Percentiles rank a stretch among this genome's conserved stretches.
phyloP scores from a whole-genome alignment of 331 rosid genomes.

The Telfairia occidentalis region DNA sequence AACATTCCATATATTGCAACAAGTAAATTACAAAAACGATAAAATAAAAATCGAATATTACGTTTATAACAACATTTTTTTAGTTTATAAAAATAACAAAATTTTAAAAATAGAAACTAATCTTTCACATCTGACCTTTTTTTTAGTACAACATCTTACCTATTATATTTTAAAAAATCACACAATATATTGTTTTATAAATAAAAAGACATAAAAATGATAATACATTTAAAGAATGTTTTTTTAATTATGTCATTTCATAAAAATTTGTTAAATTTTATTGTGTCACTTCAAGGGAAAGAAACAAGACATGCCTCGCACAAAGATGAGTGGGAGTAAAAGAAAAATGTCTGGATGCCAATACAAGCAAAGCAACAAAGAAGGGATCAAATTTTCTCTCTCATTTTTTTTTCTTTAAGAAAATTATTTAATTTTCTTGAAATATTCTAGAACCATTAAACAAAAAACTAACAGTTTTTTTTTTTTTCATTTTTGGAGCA shows the following conservation, averaged over 20 bases:
- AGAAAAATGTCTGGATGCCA: not conserved
- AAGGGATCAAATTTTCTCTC: not conserved
- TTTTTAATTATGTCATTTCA: not conserved
- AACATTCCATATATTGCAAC: not conserved
- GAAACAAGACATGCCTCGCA: not conserved
- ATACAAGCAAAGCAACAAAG: not conserved
- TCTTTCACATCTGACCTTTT: no score
- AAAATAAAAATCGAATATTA: not conserved
- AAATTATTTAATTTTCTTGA: not conserved
- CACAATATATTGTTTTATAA: not conserved
- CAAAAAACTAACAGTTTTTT: no score
- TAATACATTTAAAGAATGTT: not conserved
- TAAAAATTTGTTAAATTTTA: not conserved
- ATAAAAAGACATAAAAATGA: not conserved
- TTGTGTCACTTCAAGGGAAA: not conserved
- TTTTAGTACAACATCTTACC: not conserved
- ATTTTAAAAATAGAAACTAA: not conserved
- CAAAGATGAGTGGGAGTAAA: not conserved
- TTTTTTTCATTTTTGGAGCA: not conserved
- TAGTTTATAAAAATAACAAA: not conserved
- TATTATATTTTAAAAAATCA: not conserved
- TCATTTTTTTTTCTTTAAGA: not conserved
- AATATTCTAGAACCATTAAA: not conserved
- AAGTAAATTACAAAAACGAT: not conserved
- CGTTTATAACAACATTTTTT: not conserved